A percentile compares a stretch with the other conserved stretches of the same genome.
Conservation (phyloP, 257 asterid genomes). For the Catharanthus roseus region DNA sequence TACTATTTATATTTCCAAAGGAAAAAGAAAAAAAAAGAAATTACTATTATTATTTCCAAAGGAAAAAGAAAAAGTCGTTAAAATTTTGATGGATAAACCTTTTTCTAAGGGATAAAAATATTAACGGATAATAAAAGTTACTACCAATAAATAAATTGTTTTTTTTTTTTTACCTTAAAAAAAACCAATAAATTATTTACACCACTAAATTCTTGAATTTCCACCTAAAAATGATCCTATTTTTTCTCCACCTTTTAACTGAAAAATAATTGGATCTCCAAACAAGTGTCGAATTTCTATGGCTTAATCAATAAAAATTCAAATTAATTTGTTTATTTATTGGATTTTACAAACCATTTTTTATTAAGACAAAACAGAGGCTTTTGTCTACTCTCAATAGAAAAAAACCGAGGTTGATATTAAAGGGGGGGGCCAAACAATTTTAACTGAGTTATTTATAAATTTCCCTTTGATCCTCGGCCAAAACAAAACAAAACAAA, state of each 20-base stretch:
- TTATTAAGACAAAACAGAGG: slow-evolving; percentile 18
- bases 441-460: background rate
- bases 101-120: background rate
- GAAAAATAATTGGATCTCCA: slow-evolving; percentile 51
- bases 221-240: slow-evolving; percentile 38
- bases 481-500: slow-evolving; percentile 2
- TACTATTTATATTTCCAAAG: too few relatives aligned
- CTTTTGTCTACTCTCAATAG: slow-evolving; percentile 29
- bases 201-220: background rate
- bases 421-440: slow-evolving; percentile 5
- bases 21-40: too few relatives aligned
- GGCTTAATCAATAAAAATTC: slow-evolving; percentile 22
- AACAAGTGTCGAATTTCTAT: slow-evolving; percentile 40
- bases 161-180: background rate
- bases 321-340: slow-evolving; percentile 15
- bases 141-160: background rate
- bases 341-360: slow-evolving; percentile 24
- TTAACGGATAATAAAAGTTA: too few relatives aligned
- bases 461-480: slow-evolving; percentile 11
- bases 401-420: slow-evolving; percentile 26
- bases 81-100: background rate
- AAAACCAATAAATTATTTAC: background rate
- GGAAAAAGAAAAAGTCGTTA: background rate
- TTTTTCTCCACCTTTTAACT: slow-evolving; percentile 53
- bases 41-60: too few relatives aligned